These are phyloP conservation scores for Oryza australiensis DNA, from an alignment of 176 grass and related monocot species.

Conservation along the genomic window DNA sequence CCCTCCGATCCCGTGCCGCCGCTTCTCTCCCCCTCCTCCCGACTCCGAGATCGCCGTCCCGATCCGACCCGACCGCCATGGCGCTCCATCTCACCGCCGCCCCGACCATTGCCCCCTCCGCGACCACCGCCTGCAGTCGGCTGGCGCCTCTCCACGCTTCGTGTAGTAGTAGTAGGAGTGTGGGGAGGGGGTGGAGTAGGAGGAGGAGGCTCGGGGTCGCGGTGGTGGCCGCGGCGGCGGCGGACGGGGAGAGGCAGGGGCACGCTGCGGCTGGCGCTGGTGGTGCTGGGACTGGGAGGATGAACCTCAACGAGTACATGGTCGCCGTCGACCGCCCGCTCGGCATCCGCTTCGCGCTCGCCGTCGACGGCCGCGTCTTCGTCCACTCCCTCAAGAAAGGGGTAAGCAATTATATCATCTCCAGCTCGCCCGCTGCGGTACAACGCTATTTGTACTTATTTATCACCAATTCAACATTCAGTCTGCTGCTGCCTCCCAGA, in stretches of 20 bases:
- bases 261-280: not conserved
- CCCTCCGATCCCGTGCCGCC: slow-evolving; percentile 22
- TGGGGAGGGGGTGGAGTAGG: not conserved
- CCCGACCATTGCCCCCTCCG: not conserved
- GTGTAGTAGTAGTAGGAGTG: not conserved
- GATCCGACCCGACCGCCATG: slow-evolving; percentile 32
- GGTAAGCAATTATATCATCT: slow-evolving; percentile 26
- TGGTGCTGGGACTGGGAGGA: slow-evolving; percentile 17
- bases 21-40: not conserved
- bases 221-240: not conserved
- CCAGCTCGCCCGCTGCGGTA: too few species aligned
- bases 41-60: not conserved
- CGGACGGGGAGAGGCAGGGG: not conserved
- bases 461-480: not conserved
- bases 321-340: slow-evolving; percentile 80
- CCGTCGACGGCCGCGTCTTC: slow-evolving; percentile 70
- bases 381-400: slow-evolving; percentile 80
- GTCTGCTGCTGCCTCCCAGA: not conserved
- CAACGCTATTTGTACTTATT: too few species aligned
- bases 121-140: too few species aligned
- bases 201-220: not conserved
- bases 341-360: slow-evolving; percentile 79
- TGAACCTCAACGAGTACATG: slow-evolving; percentile 97
- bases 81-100: slow-evolving; percentile 1
- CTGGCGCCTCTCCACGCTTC: not conserved